Evolutionary conservation across 306 rosid species (phyloP).

Genomic region (Pyrus bretschneideri): DNA sequence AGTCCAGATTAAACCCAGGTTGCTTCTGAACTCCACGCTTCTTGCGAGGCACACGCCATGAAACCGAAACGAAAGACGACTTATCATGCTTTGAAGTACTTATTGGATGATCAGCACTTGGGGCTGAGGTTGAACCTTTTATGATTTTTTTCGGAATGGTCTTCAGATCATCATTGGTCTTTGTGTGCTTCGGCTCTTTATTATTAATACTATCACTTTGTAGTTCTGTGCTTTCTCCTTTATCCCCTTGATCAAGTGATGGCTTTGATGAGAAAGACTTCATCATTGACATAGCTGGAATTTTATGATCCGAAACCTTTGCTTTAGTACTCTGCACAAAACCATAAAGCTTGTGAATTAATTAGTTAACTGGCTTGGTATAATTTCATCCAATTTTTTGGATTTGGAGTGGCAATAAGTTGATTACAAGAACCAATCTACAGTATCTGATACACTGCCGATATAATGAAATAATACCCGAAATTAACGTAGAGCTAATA

Average conservation of each 20-base stretch:
- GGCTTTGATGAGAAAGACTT: constrained; percentile 4
- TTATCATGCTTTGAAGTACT: background rate
- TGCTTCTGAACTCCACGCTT: constrained; percentile 42
- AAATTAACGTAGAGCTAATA: background rate
- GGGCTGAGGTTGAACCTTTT: background rate
- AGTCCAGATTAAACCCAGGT: constrained; percentile 56
- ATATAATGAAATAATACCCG: background rate
- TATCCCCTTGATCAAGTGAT: background rate
- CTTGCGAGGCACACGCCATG: constrained; percentile 52
- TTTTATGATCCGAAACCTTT: constrained; percentile 6
- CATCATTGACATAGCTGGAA: background rate
- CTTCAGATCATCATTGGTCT: background rate
- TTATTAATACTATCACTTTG: background rate
- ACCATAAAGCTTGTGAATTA: background rate
- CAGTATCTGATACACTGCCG: background rate
- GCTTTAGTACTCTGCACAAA: constrained; percentile 36
- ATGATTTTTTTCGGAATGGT: background rate
- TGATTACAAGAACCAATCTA: background rate
- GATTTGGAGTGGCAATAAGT: background rate
- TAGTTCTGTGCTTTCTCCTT: background rate
- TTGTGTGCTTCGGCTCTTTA: background rate
- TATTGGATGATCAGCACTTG: background rate
- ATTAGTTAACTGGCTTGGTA: background rate
- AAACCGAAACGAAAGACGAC: constrained; percentile 1
- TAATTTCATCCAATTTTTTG: background rate